Base-by-base conservation (phyloP, 306 rosid genomes). In the Pterocarpus santalinus region DNA sequence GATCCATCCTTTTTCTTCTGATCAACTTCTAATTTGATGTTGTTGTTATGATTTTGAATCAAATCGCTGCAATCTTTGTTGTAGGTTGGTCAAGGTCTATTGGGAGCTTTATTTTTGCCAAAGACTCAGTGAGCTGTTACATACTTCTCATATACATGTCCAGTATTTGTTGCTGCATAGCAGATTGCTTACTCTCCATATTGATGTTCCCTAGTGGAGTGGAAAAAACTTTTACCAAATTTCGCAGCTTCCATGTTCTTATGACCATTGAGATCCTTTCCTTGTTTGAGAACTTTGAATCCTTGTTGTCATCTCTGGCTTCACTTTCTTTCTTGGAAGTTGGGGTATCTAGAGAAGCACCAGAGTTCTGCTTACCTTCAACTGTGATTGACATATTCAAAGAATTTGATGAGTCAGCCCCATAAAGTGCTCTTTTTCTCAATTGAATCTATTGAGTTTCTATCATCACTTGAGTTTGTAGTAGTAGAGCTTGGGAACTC, bases 71-170 rank as follows among this genome's bases (percentile, higher is more conserved):
- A 79, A 51, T 90, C 89, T 85, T 87, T 66, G 77, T 65, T 36
- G 88, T 90, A 0, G 85, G 83, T 56, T 90, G 86, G 72, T 88
- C 87, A 64, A 94, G 91, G 60, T 94, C 92, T 95, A 91, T 91
- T 5, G 98, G 97, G 16, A 91, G 98, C 85, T 94, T 91, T 97
- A 94, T 94, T 51, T 90, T 90, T 65, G 92, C 97, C 82, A 94
- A 86, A 12, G 97, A 94, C 86, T 94, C 94, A 0, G 95, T 91
- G 62, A 94, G 90, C 11, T 92, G 97, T 33, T 91, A 95, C 98
- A 92, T 94, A 77, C 97, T 94, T 69, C 90, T 92, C 97, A 90
- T 90, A 72, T 94, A 92, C 98, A 94, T 90, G 80, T 94, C 95
- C 57, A 91, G 94, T 80, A 94, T 91, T 60, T 94, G 98, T 76